Base-by-base conservation (phyloP, 768 basidiomycete species). In the Phylloporus sp. region DNA sequence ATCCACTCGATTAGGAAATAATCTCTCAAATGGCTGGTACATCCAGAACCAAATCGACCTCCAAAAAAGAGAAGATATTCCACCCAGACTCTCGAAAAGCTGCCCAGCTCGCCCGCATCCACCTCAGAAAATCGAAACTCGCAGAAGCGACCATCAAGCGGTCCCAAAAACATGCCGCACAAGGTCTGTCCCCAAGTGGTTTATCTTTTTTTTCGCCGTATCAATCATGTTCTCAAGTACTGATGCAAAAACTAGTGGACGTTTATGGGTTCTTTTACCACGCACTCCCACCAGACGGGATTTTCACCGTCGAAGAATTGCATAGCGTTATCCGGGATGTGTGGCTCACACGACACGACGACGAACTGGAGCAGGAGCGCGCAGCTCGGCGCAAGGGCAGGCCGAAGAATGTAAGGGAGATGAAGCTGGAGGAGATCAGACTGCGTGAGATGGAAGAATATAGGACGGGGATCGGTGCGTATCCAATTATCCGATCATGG, bases 31-130 rank as follows among this genome's bases (percentile, higher is more conserved):
- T 48, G 47, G 38, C 47, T 6, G 38, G 38, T 11, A 36, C 23
- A 6, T 36, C 55, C 23, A 65, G 64, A 45, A 52, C 63, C 4
- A 65, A 62, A 42, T 27, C 57, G 9, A 43, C 32, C 39, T n/a
- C 58, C 28, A 88, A 83, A 67, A 88, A 82, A 70, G 88, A 89
- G 62, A 92, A 92, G 60, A 59, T 91, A 10, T 86, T 85, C 56
- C 91, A 93, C 64, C 91, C 91, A 5, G 76, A 85, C 42, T 93
- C 91, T 20, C 78, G 91, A 54, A 93, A 92, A 71, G 91, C 91
- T 3, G 81, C 76, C 12, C 89, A 91, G 62, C 74, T 91, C 13
- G 73, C 79, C 15, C 80, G 89, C 20, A 76, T 80, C 50, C 80
- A 84, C 22, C 66, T 88, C 34, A 78, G 91, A 54, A 88, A 88